These are phyloP conservation scores for Salix koriyanagi DNA, from an alignment of 345 rosid species.

Conservation along the genomic window DNA sequence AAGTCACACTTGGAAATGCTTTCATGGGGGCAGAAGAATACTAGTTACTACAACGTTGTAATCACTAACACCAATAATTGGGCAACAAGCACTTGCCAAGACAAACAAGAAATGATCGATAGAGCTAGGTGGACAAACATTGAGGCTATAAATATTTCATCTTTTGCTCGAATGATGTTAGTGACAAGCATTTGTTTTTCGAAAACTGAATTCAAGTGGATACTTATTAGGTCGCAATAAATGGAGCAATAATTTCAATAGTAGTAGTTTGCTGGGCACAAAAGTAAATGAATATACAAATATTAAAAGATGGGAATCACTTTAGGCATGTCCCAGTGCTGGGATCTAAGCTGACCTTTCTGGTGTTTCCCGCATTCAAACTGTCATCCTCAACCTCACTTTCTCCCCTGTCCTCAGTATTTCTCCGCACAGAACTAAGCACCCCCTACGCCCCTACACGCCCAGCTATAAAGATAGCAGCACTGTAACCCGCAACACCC, in stretches of 20 bases:
- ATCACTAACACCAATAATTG: slow-evolving; percentile 45
- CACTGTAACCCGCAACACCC: background rate
- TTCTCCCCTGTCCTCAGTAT: background rate
- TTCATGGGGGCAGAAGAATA: background rate
- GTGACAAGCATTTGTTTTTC: slow-evolving; percentile 10
- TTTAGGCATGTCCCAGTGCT: slow-evolving; percentile 16
- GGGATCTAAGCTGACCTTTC: slow-evolving; percentile 27
- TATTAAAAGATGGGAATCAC: slow-evolving; percentile 31
- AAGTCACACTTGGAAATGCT: background rate
- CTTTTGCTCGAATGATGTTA: background rate
- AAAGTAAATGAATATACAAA: slow-evolving; percentile 5
- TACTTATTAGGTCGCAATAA: slow-evolving; percentile 17
- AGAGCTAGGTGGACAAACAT: background rate
- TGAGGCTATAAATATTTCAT: background rate
- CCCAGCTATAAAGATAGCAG: slow-evolving; percentile 13
- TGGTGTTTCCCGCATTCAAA: slow-evolving; percentile 43
- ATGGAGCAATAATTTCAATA: slow-evolving; percentile 32
- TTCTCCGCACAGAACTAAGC: background rate
- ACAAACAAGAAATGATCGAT: background rate
- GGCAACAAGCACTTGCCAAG: slow-evolving; percentile 42
- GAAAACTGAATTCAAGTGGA: slow-evolving; percentile 17
- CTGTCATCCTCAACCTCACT: slow-evolving; percentile 35
- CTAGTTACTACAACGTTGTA: background rate
- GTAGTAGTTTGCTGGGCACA: slow-evolving; percentile 26
- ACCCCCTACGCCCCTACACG: slow-evolving; percentile 40